Percentiles rank a stretch among this genome's conserved stretches.
phyloP scores from a whole-genome alignment of 306 rosid genomes.

The Dalbergia cochinchinensis region DNA sequence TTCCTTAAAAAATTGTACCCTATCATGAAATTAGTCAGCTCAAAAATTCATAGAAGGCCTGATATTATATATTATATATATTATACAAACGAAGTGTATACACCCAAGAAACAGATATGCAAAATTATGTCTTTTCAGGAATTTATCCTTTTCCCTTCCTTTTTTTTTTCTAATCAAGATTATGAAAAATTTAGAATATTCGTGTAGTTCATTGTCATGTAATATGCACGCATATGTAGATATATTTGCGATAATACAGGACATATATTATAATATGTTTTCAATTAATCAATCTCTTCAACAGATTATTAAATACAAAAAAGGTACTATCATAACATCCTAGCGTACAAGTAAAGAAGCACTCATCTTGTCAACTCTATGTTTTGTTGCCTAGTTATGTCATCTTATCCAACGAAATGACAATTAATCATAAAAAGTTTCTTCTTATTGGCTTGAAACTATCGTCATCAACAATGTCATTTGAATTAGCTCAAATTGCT shows the following conservation, averaged over 20 bases:
- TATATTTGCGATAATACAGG: no score
- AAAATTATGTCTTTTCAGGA: not conserved
- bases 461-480: not conserved
- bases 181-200: not conserved
- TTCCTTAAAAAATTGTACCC: not conserved
- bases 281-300: not conserved
- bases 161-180: not conserved
- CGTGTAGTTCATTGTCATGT: no score
- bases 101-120: not conserved
- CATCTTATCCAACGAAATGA: constrained; percentile 6
- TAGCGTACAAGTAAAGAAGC: not conserved
- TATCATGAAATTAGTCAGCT: no score
- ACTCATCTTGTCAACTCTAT: not conserved
- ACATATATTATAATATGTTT: not conserved
- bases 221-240: no score
- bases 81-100: not conserved
- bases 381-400: not conserved
- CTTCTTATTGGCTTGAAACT: not conserved
- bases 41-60: no score
- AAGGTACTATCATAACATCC: constrained; percentile 23
- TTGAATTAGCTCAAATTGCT: not conserved
- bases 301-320: constrained; percentile 13
- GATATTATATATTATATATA: no score
- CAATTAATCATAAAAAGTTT: constrained; percentile 7
- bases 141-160: not conserved